Evolutionary conservation across 352 stramenopile genomes (phyloP), one percentile per base, ranked within the genome.

Genomic region (Phytophthora hybrid): DNA sequence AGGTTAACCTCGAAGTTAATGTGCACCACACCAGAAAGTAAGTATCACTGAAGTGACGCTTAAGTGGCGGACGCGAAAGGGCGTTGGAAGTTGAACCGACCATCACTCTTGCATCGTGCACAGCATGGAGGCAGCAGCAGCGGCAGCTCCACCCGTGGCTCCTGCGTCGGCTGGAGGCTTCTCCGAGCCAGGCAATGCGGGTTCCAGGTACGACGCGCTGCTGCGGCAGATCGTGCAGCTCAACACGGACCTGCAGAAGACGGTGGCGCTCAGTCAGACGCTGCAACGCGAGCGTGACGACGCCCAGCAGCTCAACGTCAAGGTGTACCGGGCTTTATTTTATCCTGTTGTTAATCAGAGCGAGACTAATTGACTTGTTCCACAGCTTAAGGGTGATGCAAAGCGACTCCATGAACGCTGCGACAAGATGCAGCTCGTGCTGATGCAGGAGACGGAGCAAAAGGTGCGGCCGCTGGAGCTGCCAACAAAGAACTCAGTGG

Each of bases 211-310:
- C 70, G 90, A 93, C 37, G 78, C 87, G 32, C 76, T 95, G 64
- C 66, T 96, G 60, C 81, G 85, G 44, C 88, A 96, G 81, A 91
- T 96, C 63, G 87, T 95, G 63, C 88, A 94, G 76, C 80, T 95
- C 4, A 95, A 95, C 58, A 85, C 88, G 53, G 89, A 95, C 60
- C 73, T 94, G 23, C 88, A 95, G 61, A 95, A 96, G 72, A 94
- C 89, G 13, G 88, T 81, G 55, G 85, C 88, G 71, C 74, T 95
- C 53, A 95, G 88, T 57, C 88, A 96, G 80, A 76, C 84, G 46
- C 76, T 96, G 58, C 87, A 95, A 59, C 82, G 79, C 51, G 88
- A 95, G 83, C 87, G 88, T 9, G 89, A 96, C 60, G 81, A 80
- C 1, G 70, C 91, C 9, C 81, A 90, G 63, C 69, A 84, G 62